phyloP scores from a whole-genome alignment of 441 rosid genomes.

The Jatropha multifida region DNA sequence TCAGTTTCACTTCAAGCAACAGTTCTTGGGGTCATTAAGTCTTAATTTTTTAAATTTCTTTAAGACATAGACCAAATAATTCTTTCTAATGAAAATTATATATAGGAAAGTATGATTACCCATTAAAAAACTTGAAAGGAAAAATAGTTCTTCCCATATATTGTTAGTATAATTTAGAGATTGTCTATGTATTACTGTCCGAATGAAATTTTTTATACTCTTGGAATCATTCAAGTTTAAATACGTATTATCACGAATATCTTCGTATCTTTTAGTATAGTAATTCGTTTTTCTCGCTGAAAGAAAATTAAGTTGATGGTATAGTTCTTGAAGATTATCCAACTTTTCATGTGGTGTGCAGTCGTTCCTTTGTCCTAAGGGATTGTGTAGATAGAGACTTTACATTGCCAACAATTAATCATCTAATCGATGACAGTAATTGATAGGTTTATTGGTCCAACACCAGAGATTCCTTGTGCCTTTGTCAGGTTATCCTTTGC shows the following conservation, averaged over 20 bases:
- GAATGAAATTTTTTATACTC: no score
- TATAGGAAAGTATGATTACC: background rate
- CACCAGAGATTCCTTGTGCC: background rate
- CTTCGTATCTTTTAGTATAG: no score
- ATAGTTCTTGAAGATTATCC: no score
- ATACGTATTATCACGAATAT: no score
- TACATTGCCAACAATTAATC: background rate
- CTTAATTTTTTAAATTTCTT: conserved; percentile 26
- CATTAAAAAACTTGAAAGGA: no score
- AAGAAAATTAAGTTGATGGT: no score
- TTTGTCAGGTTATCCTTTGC: background rate
- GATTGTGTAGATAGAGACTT: background rate
- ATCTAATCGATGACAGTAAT: background rate
- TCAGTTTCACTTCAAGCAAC: conserved; percentile 61
- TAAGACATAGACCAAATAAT: background rate
- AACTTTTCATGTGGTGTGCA: background rate
- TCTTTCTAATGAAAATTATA: background rate
- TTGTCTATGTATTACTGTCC: background rate
- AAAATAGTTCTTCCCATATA: no score
- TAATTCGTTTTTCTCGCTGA: no score
- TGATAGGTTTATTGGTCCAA: background rate
- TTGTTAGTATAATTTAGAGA: background rate
- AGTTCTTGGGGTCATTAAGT: conserved; percentile 49
- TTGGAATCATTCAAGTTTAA: no score
- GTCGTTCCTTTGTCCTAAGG: background rate